A percentile compares a stretch with the other conserved stretches of the same genome.
These are phyloP conservation scores for Paradendryphiella salina DNA, from an alignment of 2,329 filamentous ascomycete genomes.

Conservation along the genomic window DNA sequence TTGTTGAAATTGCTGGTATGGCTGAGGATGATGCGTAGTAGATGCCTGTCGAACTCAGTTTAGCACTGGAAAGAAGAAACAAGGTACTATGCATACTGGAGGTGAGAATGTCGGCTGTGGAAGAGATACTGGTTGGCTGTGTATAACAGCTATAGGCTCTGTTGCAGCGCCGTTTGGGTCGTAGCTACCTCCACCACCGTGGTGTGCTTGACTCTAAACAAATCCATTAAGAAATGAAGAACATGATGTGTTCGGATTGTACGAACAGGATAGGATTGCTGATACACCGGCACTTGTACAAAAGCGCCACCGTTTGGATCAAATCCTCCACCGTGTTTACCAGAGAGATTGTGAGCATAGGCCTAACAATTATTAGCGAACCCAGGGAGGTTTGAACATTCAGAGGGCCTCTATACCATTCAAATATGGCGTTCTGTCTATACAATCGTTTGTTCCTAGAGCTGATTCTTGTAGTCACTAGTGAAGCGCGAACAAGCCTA, in stretches of 20 bases:
- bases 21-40: constrained; percentile 9
- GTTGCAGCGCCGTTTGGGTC: constrained; percentile 19
- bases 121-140: constrained; percentile 13
- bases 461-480: not conserved
- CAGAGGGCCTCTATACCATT: constrained; percentile 17
- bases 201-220: not conserved
- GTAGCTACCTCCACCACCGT: constrained; percentile 23
- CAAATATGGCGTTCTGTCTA: not conserved
- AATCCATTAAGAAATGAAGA: not conserved
- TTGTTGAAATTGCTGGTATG: constrained; percentile 9
- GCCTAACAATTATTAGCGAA: constrained; percentile 20
- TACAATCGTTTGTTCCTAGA: not conserved
- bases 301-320: constrained; percentile 21
- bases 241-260: not conserved
- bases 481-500: not conserved
- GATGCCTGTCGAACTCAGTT: constrained; percentile 14
- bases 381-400: not conserved
- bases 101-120: constrained; percentile 11
- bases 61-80: not conserved
- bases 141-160: constrained; percentile 6
- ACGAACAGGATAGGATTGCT: constrained; percentile 13
- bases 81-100: constrained; percentile 13
- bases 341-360: constrained; percentile 15
- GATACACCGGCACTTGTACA: constrained; percentile 7
- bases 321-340: constrained; percentile 30